These are phyloP conservation scores for Coemansia pectinata DNA, from an alignment of 192 early-diverging fungal genomes.

Conservation along the genomic window DNA sequence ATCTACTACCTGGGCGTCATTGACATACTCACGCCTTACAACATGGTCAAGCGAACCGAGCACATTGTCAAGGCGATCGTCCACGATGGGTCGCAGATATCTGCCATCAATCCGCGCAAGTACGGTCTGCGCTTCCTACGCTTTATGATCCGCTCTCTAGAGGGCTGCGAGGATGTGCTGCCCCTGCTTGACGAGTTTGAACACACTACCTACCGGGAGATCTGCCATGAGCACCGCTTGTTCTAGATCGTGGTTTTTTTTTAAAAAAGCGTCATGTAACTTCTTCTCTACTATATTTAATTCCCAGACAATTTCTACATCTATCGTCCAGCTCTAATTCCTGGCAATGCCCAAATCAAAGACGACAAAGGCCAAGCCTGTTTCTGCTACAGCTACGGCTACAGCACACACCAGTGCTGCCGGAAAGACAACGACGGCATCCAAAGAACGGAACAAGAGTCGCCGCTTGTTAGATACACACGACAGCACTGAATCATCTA, in stretches of 20 bases:
- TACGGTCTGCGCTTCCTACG: conserved; percentile 90
- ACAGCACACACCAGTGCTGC: neutral
- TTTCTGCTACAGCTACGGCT: neutral
- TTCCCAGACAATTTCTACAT: neutral
- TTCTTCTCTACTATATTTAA: neutral
- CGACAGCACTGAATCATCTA: neutral
- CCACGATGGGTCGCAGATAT: conserved; percentile 75
- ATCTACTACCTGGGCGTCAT: conserved; percentile 98
- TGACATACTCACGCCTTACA: conserved; percentile 96
- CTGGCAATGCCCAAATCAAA: conserved; percentile 7
- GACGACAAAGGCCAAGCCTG: neutral
- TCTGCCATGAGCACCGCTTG: conserved; percentile 47
- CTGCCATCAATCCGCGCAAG: conserved; percentile 79
- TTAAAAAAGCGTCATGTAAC: neutral
- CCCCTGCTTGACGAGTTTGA: conserved; percentile 51
- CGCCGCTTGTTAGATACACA: neutral
- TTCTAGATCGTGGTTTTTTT: conserved; percentile 13
- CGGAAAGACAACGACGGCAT: neutral
- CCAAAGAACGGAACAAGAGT: neutral
- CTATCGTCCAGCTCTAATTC: neutral
- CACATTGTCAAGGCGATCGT: conserved; percentile 84
- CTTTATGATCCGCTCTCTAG: conserved; percentile 78
- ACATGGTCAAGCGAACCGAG: conserved; percentile 84
- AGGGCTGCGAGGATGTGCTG: conserved; percentile 58
- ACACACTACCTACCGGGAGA: conserved; percentile 46